A percentile compares a stretch with the other conserved stretches of the same genome.
These are phyloP conservation scores for Neostapfia colusana DNA, from an alignment of 176 grass and related monocot species.

Conservation along the genomic window DNA sequence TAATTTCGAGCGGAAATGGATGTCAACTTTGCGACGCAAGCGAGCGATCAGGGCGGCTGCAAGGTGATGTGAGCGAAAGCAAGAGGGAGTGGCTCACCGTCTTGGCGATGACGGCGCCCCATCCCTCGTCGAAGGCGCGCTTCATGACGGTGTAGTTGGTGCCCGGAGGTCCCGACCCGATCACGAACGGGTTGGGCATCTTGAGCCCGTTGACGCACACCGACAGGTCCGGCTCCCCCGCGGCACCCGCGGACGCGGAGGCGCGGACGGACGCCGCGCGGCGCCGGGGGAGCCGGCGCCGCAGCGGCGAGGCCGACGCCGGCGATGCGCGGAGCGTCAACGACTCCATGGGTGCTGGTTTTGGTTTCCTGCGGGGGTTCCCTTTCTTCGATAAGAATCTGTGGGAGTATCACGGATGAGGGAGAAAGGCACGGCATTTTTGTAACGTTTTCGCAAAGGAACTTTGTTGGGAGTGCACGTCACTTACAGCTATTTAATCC, in stretches of 20 bases:
- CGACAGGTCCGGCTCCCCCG: conserved; percentile 71
- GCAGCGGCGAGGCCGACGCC: conserved; percentile 41
- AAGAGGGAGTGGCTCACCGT: conserved; percentile 52
- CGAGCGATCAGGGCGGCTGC: background rate
- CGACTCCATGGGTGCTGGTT: conserved; percentile 56
- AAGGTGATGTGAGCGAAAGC: background rate
- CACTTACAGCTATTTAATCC: background rate
- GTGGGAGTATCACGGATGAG: conserved; percentile 37
- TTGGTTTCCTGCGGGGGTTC: background rate
- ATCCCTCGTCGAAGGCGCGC: conserved; percentile 96
- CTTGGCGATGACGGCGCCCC: conserved; percentile 97
- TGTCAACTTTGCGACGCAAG: background rate
- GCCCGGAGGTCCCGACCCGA: conserved; percentile 91
- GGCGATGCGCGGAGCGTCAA: conserved; percentile 58
- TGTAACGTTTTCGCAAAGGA: conserved; percentile 19
- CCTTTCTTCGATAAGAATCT: conserved; percentile 44
- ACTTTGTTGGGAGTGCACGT: background rate
- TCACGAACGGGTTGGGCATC: conserved; percentile 98
- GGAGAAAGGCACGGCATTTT: conserved; percentile 42
- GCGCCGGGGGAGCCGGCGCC: conserved; percentile 15
- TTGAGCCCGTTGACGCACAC: conserved; percentile 89
- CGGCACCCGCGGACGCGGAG: conserved; percentile 19
- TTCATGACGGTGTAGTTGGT: conserved; percentile 99
- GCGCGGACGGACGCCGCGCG: conserved; percentile 33
- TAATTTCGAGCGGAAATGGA: background rate